Conservation (phyloP, 371 early-diverging fungal genomes). For the Nematocida sp. region DNA sequence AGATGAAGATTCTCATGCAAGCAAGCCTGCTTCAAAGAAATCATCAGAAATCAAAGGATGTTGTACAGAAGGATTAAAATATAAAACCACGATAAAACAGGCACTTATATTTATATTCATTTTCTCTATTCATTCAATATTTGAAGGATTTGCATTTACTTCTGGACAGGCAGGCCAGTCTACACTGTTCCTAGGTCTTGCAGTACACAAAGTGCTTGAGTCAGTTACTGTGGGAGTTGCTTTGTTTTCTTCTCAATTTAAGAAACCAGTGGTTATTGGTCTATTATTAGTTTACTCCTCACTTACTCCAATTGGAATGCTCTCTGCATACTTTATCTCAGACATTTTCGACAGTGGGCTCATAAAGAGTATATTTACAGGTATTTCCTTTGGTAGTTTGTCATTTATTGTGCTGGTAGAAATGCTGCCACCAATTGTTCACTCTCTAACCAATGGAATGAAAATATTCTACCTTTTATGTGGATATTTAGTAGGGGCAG, state of each 20-base stretch:
- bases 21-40: not conserved
- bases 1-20: not conserved
- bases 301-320: constrained; percentile 67
- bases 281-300: constrained; percentile 55
- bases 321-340: constrained; percentile 41
- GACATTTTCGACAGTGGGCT: not conserved
- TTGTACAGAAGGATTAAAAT: constrained; percentile 52
- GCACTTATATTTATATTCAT: constrained; percentile 59
- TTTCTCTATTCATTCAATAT: constrained; percentile 58
- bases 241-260: constrained; percentile 52
- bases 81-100: constrained; percentile 54
- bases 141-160: constrained; percentile 60
- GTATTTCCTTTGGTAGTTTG: constrained; percentile 66
- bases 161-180: not conserved
- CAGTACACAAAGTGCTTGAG: constrained; percentile 58
- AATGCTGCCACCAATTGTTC: constrained; percentile 67
- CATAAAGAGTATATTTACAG: constrained; percentile 52
- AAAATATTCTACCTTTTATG: constrained; percentile 39
- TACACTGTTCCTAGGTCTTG: constrained; percentile 41
- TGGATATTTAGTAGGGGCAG: constrained; percentile 59
- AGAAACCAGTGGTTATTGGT: not conserved
- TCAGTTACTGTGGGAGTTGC: constrained; percentile 59
- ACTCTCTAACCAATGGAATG: constrained; percentile 33
- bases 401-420: constrained; percentile 70
- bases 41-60: constrained; percentile 31